Base-by-base conservation (phyloP, 305 asterid genomes). In the Rubia tinctorum region DNA sequence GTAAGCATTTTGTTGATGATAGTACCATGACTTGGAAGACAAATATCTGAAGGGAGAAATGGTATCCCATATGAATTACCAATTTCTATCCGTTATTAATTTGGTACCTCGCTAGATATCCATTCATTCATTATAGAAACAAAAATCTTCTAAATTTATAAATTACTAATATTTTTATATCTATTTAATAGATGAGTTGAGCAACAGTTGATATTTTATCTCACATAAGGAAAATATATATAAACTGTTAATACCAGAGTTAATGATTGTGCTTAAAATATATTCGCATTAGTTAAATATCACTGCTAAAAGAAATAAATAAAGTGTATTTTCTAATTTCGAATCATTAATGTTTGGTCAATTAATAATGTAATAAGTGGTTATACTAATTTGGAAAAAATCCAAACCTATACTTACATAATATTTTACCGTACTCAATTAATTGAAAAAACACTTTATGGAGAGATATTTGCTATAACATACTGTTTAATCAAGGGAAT, bases 141-240 rank as follows among this genome's bases (percentile, higher is more conserved):
- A 39, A 58, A 51, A 66, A 80, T 80, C 73, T 72, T 70, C 42
- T 60, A 58, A 68, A 74, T 22, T 72, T 7, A 65, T 59, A 8
- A 22, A 22, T 20, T 59, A 22, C 34, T 30, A 30, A 67, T 61
- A 17, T 60, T 45, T 67, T 43, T 15, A 8, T 7, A 74, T 49
- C 63, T 49, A 56, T n/a, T 58, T 58, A 58, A 58, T 59, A 49
- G 25, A 20, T 43, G 61, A 25, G 73, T 17, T 23, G 27, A 22
- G 73, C 14, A 7, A 71, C 59, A 58, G 37, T 65, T 71, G 79
- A 70, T 71, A 69, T 49, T 43, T 75, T 73, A 34, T 72, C 58
- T 58, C 47, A 34, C 44, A 70, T 27, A 20, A 5, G 69, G 79
- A 15, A 77, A 70, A 18, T 60, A 61, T 17, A 7, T 53, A 71